These are phyloP conservation scores for Phytophthora sp. DNA, from an alignment of 352 stramenopile species.

Conservation along the genomic window DNA sequence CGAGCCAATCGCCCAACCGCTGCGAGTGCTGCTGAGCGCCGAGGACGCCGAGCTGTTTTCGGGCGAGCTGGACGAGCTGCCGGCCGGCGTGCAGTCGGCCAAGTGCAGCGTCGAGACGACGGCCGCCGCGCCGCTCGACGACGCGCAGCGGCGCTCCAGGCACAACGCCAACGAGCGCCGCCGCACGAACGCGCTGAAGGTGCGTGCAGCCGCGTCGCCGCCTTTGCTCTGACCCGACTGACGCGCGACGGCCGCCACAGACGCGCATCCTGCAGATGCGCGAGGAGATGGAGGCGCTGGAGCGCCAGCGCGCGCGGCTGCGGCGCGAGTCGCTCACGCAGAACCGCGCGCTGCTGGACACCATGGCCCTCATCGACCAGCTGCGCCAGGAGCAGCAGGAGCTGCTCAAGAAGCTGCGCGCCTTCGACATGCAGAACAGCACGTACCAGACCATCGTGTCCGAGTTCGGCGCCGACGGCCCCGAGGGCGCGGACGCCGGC, in stretches of 20 bases:
- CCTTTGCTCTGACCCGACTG: neutral
- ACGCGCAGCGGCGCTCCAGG: constrained; percentile 50
- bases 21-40: constrained; percentile 8
- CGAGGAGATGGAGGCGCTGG: constrained; percentile 52
- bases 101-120: constrained; percentile 27
- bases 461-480: constrained; percentile 32
- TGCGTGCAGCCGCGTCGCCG: constrained; percentile 6
- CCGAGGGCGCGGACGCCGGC: neutral
- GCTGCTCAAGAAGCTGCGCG: constrained; percentile 36
- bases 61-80: constrained; percentile 7
- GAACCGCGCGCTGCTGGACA: constrained; percentile 33
- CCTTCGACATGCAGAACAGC: constrained; percentile 61
- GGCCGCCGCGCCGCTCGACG: constrained; percentile 12
- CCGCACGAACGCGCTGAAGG: constrained; percentile 60
- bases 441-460: constrained; percentile 61
- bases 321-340: constrained; percentile 24
- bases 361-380: constrained; percentile 53
- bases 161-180: constrained; percentile 71
- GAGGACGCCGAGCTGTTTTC: constrained; percentile 19
- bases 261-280: constrained; percentile 53
- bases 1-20: constrained; percentile 16
- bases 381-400: constrained; percentile 47
- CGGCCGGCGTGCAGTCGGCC: constrained; percentile 10
- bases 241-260: constrained; percentile 10
- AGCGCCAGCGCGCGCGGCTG: constrained; percentile 48